These are phyloP conservation scores for Backusella macrospora DNA, from an alignment of 192 early-diverging fungal species.

Conservation along the genomic window DNA sequence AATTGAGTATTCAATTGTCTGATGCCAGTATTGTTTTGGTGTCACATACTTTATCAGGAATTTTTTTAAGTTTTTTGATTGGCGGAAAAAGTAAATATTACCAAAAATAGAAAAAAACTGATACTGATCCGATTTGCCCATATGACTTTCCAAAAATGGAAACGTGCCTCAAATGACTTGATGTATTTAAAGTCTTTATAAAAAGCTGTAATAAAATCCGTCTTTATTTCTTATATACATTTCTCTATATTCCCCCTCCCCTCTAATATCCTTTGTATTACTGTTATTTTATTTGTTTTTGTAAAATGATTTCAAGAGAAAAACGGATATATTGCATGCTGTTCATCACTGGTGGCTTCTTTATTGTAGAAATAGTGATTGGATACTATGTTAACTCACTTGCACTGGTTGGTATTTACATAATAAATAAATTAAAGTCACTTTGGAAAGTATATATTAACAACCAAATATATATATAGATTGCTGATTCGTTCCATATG, in stretches of 20 bases:
- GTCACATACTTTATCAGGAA: no score
- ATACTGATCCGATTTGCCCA: no score
- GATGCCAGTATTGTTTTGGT: no score
- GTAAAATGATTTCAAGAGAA: slow-evolving; percentile 6
- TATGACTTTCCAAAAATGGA: neutral
- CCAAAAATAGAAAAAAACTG: no score
- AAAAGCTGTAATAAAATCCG: neutral
- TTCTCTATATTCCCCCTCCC: neutral
- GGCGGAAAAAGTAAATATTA: no score
- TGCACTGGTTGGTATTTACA: slow-evolving; percentile 54
- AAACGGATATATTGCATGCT: slow-evolving; percentile 43
- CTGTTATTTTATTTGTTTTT: neutral
- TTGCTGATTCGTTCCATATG: slow-evolving; percentile 96
- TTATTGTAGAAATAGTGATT: slow-evolving; percentile 79
- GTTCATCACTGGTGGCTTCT: slow-evolving; percentile 65
- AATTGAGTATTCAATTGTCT: no score
- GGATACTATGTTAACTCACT: slow-evolving; percentile 79
- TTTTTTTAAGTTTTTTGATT: no score
- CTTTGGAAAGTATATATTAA: neutral
- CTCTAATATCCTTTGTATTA: neutral
- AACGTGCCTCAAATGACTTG: neutral
- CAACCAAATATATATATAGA: neutral
- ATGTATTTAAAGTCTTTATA: neutral
- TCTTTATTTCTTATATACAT: neutral
- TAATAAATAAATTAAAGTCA: neutral